A percentile compares a stretch with the other conserved stretches of the same genome.
Conservation (phyloP, 176 grass and related monocot genomes). For the Guadua angustifolia region DNA sequence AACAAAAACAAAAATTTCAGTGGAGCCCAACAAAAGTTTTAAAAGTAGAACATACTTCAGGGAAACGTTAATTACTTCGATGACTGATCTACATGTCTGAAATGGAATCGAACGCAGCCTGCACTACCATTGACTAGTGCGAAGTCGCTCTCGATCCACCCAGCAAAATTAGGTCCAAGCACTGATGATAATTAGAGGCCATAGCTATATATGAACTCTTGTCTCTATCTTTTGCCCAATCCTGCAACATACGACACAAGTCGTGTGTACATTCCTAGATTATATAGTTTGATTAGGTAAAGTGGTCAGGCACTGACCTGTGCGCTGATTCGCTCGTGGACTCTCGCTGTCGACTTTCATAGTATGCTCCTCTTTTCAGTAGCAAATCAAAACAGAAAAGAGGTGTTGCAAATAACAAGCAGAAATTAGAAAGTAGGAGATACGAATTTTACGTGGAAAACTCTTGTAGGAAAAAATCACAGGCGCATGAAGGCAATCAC, state of each 20-base stretch:
- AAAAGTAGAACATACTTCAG: not conserved
- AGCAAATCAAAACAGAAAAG: slow-evolving; percentile 23
- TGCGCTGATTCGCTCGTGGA: not conserved
- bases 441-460: no score
- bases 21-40: not conserved
- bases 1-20: not conserved
- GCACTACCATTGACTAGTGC: slow-evolving; percentile 34
- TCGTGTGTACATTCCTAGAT: not conserved
- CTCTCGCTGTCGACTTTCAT: not conserved
- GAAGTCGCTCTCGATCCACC: not conserved
- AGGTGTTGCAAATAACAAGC: no score
- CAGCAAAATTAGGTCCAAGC: slow-evolving; percentile 43
- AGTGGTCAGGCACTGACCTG: slow-evolving; percentile 31
- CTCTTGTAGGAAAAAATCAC: no score
- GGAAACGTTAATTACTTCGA: slow-evolving; percentile 20
- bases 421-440: no score
- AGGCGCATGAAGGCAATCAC: no score
- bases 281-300: not conserved
- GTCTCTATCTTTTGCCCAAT: slow-evolving; percentile 8
- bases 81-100: not conserved
- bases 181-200: not conserved
- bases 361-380: slow-evolving; percentile 30
- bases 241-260: not conserved
- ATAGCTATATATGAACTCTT: not conserved
- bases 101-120: slow-evolving; percentile 39